phyloP scores from a whole-genome alignment of 2,329 filamentous ascomycete species.

The Anthostomella pinea region DNA sequence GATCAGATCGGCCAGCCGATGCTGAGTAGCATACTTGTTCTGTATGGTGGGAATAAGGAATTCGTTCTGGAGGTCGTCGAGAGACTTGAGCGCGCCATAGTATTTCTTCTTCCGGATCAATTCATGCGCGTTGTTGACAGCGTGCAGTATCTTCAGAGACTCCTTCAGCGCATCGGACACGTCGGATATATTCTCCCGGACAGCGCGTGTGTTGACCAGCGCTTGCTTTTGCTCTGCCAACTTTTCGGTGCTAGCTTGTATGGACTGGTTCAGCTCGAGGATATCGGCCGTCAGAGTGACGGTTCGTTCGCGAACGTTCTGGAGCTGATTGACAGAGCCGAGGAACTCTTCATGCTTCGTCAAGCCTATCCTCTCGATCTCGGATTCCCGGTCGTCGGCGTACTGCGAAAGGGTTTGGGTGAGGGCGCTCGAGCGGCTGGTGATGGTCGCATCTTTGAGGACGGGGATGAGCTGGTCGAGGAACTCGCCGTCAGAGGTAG shows the following conservation, averaged over 20 bases:
- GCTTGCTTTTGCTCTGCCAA: slow-evolving; percentile 92
- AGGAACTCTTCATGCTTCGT: slow-evolving; percentile 98
- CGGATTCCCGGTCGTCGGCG: slow-evolving; percentile 79
- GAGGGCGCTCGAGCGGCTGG: slow-evolving; percentile 69
- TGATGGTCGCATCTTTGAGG: slow-evolving; percentile 81
- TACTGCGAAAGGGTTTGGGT: slow-evolving; percentile 78
- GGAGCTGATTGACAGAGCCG: slow-evolving; percentile 88
- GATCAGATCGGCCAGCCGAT: slow-evolving; percentile 92
- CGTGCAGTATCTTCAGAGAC: slow-evolving; percentile 85
- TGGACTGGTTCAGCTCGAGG: slow-evolving; percentile 86
- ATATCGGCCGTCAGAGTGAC: slow-evolving; percentile 88
- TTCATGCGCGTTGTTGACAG: slow-evolving; percentile 93
- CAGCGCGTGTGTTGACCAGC: slow-evolving; percentile 84
- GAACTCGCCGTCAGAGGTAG: slow-evolving; percentile 88
- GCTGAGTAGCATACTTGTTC: slow-evolving; percentile 86
- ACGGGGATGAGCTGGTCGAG: slow-evolving; percentile 94
- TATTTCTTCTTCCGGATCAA: slow-evolving; percentile 90
- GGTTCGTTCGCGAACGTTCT: slow-evolving; percentile 86
- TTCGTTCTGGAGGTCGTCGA: slow-evolving; percentile 95
- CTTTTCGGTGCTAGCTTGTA: slow-evolving; percentile 91
- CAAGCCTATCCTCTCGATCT: slow-evolving; percentile 92
- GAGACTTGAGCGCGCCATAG: slow-evolving; percentile 87
- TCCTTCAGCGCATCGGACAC: slow-evolving; percentile 84
- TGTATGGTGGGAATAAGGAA: slow-evolving; percentile 72
- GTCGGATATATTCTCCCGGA: slow-evolving; percentile 94